Evolutionary conservation across 768 basidiomycete genomes (phyloP).

Genomic region (Mycena albidolilacea): DNA sequence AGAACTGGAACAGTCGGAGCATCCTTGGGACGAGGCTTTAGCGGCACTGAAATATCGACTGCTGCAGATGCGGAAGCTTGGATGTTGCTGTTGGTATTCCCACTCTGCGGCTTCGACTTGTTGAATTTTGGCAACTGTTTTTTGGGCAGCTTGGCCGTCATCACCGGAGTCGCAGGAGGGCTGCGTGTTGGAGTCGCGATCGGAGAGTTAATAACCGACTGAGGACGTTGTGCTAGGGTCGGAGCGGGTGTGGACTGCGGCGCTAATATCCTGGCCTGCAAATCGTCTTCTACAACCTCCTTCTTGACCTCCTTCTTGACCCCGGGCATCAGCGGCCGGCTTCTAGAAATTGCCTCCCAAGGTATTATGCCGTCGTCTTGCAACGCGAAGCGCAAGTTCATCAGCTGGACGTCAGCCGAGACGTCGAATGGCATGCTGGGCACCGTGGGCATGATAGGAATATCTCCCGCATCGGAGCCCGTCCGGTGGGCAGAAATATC

Average conservation of each 20-base stretch:
- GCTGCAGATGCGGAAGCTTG: not conserved
- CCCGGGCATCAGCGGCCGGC: conserved; percentile 17
- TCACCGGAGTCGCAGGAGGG: not conserved
- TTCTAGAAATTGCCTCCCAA: conserved; percentile 38
- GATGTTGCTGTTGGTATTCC: not conserved
- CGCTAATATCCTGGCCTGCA: not conserved
- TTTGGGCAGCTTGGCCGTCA: conserved; percentile 16
- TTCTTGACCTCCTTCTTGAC: conserved; percentile 34
- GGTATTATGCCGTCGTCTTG: conserved; percentile 38
- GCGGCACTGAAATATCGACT: not conserved
- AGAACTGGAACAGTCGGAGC: not conserved
- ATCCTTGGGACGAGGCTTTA: not conserved
- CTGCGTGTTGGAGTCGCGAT: not conserved
- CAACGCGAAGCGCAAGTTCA: conserved; percentile 47
- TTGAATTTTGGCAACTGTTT: conserved; percentile 31
- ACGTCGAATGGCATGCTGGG: conserved; percentile 36
- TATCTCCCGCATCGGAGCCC: conserved; percentile 47
- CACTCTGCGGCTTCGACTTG: not conserved
- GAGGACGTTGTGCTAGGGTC: not conserved
- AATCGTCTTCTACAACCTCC: conserved; percentile 20
- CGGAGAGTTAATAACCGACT: not conserved
- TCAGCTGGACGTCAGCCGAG: conserved; percentile 47
- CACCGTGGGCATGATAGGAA: conserved; percentile 41
- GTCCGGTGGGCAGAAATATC: conserved; percentile 42
- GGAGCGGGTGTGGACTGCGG: conserved; percentile 1